Evolutionary conservation across 208 protist species (phyloP), one percentile per base, ranked within the genome.

Genomic region (Leishmania amazonensis): DNA sequence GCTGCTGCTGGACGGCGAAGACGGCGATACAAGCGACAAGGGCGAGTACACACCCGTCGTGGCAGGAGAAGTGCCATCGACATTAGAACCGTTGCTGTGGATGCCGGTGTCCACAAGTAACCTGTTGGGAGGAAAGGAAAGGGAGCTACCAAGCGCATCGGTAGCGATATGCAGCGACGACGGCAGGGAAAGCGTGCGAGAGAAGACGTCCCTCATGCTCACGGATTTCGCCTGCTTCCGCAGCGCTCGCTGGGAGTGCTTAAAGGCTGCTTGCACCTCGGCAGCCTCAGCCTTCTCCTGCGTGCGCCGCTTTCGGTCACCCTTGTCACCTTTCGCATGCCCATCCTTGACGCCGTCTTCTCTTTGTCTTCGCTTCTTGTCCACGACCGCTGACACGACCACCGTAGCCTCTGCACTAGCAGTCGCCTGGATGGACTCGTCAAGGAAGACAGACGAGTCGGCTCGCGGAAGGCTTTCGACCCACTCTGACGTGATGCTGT

Each of bases 121-220:
- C 51, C 71, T 53, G 7, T 11, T 17, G 45, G 40, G 15, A 17
- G 70, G 45, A 74, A 74, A 79, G 9, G 76, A 79, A 28, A 35
- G 24, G 40, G 28, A 28, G 24, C 42, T 62, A 7, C 45, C 67
- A 19, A 57, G 35, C 9, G 31, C 45, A 76, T 72, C 45, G 24
- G 38, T 53, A 2, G 72, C 8, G 71, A 45, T 15, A 51, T 68
- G 76, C 57, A 57, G 42, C 11, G 70, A 13, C 8, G 76, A 73
- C 31, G 81, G 75, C 7, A 84, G 76, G 8, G 83, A 68, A 42
- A 76, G 9, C 17, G 83, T 74, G 19, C 74, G 73, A 3, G 83
- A 62, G 21, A 97, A 86, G 57, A 95, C 75, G 42, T 97, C 91
- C 53, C 89, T 89, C 80, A 97, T 90, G 70, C 80, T 94, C 9